These are phyloP conservation scores for Hypoxylon lenormandii DNA, from an alignment of 495 filamentous ascomycete species.

Conservation along the genomic window DNA sequence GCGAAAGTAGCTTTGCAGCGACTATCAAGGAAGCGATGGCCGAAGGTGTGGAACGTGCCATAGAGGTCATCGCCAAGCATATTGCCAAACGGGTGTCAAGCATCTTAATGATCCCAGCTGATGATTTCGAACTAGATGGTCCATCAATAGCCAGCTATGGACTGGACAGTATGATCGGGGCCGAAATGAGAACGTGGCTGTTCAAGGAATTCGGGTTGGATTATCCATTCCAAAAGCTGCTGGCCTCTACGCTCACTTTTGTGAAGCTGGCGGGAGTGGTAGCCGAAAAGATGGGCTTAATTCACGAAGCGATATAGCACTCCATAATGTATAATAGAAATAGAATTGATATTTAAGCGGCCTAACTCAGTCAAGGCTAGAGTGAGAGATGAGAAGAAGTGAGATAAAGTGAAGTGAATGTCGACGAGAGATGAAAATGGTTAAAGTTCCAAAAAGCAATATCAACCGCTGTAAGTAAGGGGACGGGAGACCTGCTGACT, in stretches of 20 bases:
- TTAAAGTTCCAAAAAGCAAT: too few species aligned
- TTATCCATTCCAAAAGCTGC: conserved; percentile 52
- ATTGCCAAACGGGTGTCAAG: conserved; percentile 47
- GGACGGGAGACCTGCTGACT: too few species aligned
- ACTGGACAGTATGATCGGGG: conserved; percentile 61
- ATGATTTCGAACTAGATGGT: conserved; percentile 37
- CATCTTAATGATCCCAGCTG: conserved; percentile 47
- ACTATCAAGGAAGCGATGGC: conserved; percentile 5
- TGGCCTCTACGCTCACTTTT: conserved; percentile 27
- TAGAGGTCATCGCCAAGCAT: conserved; percentile 25
- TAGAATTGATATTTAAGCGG: too few species aligned
- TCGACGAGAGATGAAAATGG: too few species aligned
- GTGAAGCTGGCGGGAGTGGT: not conserved
- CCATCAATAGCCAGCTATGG: conserved; percentile 54
- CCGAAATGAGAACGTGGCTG: conserved; percentile 58
- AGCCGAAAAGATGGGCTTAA: conserved; percentile 3
- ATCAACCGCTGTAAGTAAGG: too few species aligned
- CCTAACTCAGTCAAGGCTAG: too few species aligned
- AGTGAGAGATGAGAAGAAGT: too few species aligned
- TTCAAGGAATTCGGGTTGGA: conserved; percentile 57
- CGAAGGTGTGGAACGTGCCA: not conserved
- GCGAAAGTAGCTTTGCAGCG: conserved; percentile 1
- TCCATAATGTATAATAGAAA: too few species aligned
- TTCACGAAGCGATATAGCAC: conserved; percentile 21
- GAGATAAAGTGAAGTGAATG: too few species aligned